phyloP scores from a whole-genome alignment of 306 rosid species.

The Castanea sativa region DNA sequence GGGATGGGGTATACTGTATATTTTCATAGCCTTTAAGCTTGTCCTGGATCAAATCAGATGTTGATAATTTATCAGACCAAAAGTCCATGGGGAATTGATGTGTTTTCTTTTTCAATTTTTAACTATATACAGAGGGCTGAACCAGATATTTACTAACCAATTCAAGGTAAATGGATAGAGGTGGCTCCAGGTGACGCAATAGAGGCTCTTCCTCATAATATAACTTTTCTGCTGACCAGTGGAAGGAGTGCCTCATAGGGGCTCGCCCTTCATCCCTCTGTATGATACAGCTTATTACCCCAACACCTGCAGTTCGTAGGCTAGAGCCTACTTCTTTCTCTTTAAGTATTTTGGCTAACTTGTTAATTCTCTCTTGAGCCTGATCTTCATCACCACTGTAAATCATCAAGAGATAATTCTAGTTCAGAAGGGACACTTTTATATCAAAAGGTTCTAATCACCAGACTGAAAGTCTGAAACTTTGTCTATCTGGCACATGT shows the following conservation, averaged over 20 bases:
- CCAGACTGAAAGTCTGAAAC: constrained; percentile 13
- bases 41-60: constrained; percentile 52
- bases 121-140: constrained; percentile 12
- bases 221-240: constrained; percentile 79
- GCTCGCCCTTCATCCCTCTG: constrained; percentile 99
- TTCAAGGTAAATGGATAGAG: constrained; percentile 96
- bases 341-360: constrained; percentile 85
- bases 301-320: constrained; percentile 72
- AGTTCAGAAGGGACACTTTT: constrained; percentile 26
- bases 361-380: constrained; percentile 92
- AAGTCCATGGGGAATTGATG: constrained; percentile 5
- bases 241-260: constrained; percentile 99
- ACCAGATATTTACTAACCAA: constrained; percentile 60
- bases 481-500: constrained; percentile 9
- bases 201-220: constrained; percentile 85
- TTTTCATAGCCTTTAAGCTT: constrained; percentile 88
- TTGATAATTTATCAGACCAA: constrained; percentile 29
- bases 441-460: constrained; percentile 8
- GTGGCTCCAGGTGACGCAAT: constrained; percentile 96
- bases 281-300: constrained; percentile 88
- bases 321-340: constrained; percentile 76
- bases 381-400: constrained; percentile 98
- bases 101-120: constrained; percentile 16
- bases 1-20: constrained; percentile 79
- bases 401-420: constrained; percentile 30